Evolutionary conservation across 495 filamentous ascomycete genomes (phyloP), one percentile per base, ranked within the genome.

Genomic region (Aspergillus mulundensis): DNA sequence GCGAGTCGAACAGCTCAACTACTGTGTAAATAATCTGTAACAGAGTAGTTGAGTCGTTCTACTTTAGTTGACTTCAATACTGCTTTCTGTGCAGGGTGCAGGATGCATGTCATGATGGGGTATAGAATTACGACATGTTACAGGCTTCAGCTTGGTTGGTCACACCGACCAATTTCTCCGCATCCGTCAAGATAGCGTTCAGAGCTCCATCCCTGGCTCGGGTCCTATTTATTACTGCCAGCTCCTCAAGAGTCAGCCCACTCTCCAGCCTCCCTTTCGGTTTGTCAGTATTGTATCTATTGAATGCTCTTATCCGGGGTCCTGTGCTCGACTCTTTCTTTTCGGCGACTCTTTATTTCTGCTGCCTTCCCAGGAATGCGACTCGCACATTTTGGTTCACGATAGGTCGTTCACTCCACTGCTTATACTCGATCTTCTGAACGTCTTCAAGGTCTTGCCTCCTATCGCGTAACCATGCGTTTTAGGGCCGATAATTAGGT

Each of bases 181-280:
- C 61, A 64, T 64, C 45, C 61, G 58, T 61, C 48, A 12, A 46
- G 44, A 47, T 47, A 44, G 18, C 41, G 41, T 49, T 10, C n/a
- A 47, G 21, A 23, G n/a, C n/a, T n/a, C n/a, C n/a, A n/a, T n/a
- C n/a, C n/a, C n/a, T n/a, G n/a, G n/a, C n/a, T n/a, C n/a, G n/a
- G n/a, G n/a, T n/a, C n/a, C n/a, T n/a, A n/a, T n/a, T n/a, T n/a
- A n/a, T n/a, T n/a, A n/a, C n/a, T n/a, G n/a, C n/a, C n/a, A n/a
- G n/a, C n/a, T n/a, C n/a, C 24, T 34, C 38, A 21, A 21, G 25
- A 39, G 48, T 53, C 50, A 53, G 50, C 21, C 50, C 50, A 53
- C 39, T 43, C 38, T 43, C 50, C 50, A 53, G 50, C 50, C 38
- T 43, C 20, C 20, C 14, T 16, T 50, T 50, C 28, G 23, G 10